These are phyloP conservation scores for Solanum peruvianum DNA, from an alignment of 257 asterid genomes.

Conservation along the genomic window DNA sequence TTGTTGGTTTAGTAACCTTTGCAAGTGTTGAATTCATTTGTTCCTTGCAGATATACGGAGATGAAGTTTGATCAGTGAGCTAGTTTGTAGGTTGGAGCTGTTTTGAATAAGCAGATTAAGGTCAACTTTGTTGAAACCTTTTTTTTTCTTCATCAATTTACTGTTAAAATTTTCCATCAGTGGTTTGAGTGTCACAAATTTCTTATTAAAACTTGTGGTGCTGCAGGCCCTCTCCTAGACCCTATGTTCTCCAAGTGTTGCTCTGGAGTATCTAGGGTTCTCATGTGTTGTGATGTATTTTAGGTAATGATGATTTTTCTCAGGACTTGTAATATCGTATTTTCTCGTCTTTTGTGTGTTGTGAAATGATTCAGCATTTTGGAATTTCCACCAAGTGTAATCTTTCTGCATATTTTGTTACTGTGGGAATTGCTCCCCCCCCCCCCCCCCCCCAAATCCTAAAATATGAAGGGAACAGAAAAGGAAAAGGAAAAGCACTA, in stretches of 20 bases:
- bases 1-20: neutral
- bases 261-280: conserved; percentile 74
- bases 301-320: neutral
- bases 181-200: conserved; percentile 40
- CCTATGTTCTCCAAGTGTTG: conserved; percentile 43
- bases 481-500: neutral
- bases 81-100: conserved; percentile 19
- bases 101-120: conserved; percentile 39
- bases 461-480: neutral
- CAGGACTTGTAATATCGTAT: neutral
- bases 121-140: neutral
- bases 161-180: neutral
- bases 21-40: neutral
- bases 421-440: neutral
- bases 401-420: neutral
- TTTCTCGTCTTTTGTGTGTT: neutral
- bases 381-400: neutral
- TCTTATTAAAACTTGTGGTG: conserved; percentile 39
- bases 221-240: conserved; percentile 53
- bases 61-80: conserved; percentile 85
- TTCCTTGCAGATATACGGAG: conserved; percentile 72
- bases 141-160: conserved; percentile 17
- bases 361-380: neutral
- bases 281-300: conserved; percentile 24
- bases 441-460: neutral